Evolutionary conservation across 2,329 filamentous ascomycete genomes (phyloP), one percentile per base, ranked within the genome.

Genomic region (Aspergillus sp.): DNA sequence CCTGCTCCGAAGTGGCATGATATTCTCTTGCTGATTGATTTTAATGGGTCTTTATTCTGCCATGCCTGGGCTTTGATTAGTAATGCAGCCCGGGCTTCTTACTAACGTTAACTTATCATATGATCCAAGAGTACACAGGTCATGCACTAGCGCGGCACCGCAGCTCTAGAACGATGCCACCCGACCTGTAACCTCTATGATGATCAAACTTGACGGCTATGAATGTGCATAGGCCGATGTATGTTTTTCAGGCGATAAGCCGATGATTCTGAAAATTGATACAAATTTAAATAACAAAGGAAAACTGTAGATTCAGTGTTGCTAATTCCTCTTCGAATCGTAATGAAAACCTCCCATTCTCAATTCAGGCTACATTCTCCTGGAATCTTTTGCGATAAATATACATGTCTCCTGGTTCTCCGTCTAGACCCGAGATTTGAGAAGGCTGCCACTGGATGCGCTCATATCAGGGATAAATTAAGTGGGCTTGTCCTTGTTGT

Each of bases 401-500:
- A 59, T 66, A 67, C 63, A 67, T 59, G 51, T 49, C 41, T 47
- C 49, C 53, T 45, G 46, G 25, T 19, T 39, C 38, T 39, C 46
- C 23, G 27, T 39, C 37, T 10, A 39, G 32, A 46, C 9, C 45
- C 39, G 32, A 46, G 47, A 45, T 41, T 12, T n/a, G 15, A 22
- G 37, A 46, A 46, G 19, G 35, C 35, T 37, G n/a, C 23, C 37
- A 30, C 17, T 47, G 17, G 15, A 25, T 30, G 10, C 17, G 7
- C 17, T 44, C 15, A 30, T 35, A 19, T 20, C 44, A 33, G 27
- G 33, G 44, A 19, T 43, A 47, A 38, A 58, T 68, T 68, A 73
- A 51, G 64, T 67, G 43, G 64, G 59, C 81, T 88, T 89, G 77
- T 94, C 85, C 77, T 86, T 86, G 79, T 95, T 90, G 84, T 97